Percentiles rank a stretch among this genome's conserved stretches.
Conservation (phyloP, 345 rosid genomes). For the Ricinus communis region DNA sequence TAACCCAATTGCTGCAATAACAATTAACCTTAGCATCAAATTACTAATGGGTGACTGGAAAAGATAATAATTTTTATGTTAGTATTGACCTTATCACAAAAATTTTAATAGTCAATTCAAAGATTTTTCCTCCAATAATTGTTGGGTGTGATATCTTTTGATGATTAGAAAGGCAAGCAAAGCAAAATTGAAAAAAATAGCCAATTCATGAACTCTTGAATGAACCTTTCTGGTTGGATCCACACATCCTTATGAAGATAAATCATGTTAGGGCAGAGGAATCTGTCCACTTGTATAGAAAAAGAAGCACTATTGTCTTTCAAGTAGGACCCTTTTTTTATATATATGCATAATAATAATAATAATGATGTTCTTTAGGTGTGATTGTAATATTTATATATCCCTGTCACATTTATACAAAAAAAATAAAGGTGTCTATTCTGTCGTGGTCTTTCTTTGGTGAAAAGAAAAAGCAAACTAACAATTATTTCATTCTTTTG, state of each 20-base stretch:
- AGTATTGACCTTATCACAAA: too few species aligned
- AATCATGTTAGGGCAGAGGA: neutral
- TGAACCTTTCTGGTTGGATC: neutral
- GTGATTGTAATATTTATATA: neutral
- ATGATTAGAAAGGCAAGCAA: neutral
- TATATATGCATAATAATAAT: too few species aligned
- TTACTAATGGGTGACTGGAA: too few species aligned
- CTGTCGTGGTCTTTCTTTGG: too few species aligned
- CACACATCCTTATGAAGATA: neutral
- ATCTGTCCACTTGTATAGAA: neutral
- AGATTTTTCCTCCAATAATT: neutral
- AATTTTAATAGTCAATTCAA: neutral
- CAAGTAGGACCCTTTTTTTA: neutral
- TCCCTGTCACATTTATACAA: neutral
- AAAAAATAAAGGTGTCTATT: neutral
- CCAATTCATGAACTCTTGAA: neutral
- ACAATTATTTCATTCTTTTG: neutral
- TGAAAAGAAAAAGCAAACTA: neutral
- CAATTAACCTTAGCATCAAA: too few species aligned
- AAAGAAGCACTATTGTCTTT: neutral
- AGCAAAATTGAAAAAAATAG: too few species aligned
- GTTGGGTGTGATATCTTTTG: neutral
- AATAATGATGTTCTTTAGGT: slow-evolving; percentile 7
- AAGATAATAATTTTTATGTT: too few species aligned
- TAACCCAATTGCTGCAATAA: too few species aligned